Evolutionary conservation across 345 rosid species (phyloP).

Genomic region (Cardamine chenopodiifolia): DNA sequence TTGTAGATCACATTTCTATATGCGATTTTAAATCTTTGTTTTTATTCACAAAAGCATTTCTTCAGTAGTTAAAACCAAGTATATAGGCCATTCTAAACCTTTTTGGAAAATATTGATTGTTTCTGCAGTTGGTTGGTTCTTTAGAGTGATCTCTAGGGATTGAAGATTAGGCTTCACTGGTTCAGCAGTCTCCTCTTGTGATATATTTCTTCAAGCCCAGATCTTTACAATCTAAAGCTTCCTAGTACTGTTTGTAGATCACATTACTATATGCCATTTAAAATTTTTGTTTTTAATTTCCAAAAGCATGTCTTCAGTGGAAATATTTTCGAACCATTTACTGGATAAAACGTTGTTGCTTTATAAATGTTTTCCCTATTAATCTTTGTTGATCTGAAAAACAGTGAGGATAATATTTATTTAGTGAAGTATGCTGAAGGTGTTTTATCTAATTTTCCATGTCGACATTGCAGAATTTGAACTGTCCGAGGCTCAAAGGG

Average conservation of each 20-base stretch:
- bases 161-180: too few species aligned
- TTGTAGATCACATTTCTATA: background rate
- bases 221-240: background rate
- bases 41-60: background rate
- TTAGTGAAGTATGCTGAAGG: background rate
- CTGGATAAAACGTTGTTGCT: background rate
- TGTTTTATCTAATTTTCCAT: background rate
- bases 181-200: too few species aligned
- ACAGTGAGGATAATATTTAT: background rate
- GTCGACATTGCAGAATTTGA: conserved; percentile 55
- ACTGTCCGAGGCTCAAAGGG: conserved; percentile 60
- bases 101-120: too few species aligned
- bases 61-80: background rate
- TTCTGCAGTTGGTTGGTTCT: too few species aligned
- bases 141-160: too few species aligned
- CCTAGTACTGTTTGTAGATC: background rate
- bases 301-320: background rate
- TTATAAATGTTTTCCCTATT: background rate
- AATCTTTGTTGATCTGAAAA: background rate
- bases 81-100: too few species aligned
- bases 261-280: background rate
- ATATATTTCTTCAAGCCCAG: background rate
- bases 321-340: background rate
- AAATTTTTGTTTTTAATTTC: background rate
- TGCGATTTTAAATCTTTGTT: background rate